A percentile compares a stretch with the other conserved stretches of the same genome.
phyloP scores from a whole-genome alignment of 2,329 filamentous ascomycete species.

The Curvularia verruculosa region DNA sequence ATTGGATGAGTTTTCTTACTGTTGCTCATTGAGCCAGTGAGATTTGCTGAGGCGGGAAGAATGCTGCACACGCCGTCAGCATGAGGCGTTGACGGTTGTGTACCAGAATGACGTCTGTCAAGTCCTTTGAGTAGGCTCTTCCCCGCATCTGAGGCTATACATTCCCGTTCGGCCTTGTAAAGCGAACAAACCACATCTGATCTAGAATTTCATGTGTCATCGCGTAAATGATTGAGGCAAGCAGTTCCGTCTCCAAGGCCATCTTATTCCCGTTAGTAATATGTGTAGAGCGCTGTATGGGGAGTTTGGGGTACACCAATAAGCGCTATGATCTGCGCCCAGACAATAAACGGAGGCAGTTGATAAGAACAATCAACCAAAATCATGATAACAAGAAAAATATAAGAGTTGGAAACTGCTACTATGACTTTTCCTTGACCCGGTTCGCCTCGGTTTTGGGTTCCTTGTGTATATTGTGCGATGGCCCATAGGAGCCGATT shows the following conservation, averaged over 20 bases:
- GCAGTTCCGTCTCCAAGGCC: not conserved
- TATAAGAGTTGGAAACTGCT: not conserved
- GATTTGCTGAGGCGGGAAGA: conserved; percentile 7
- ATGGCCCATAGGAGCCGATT: not conserved
- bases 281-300: conserved; percentile 19
- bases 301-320: conserved; percentile 20
- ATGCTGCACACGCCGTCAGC: conserved; percentile 14
- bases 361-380: not conserved
- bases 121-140: conserved; percentile 7
- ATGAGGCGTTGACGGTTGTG: conserved; percentile 8
- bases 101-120: conserved; percentile 23
- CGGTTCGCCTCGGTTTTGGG: not conserved
- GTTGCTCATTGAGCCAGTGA: conserved; percentile 17
- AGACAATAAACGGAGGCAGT: not conserved
- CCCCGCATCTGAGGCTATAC: conserved; percentile 2
- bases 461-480: not conserved
- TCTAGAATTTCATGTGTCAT: not conserved
- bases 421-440: not conserved
- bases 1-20: conserved; percentile 13
- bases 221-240: not conserved
- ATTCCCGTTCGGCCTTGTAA: not conserved
- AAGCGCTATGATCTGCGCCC: not conserved
- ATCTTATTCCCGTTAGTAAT: conserved; percentile 1
- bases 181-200: too few species aligned
- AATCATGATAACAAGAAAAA: not conserved